Base-by-base conservation (phyloP, 2,329 filamentous ascomycete genomes). In the Endocalyx cinctus region DNA sequence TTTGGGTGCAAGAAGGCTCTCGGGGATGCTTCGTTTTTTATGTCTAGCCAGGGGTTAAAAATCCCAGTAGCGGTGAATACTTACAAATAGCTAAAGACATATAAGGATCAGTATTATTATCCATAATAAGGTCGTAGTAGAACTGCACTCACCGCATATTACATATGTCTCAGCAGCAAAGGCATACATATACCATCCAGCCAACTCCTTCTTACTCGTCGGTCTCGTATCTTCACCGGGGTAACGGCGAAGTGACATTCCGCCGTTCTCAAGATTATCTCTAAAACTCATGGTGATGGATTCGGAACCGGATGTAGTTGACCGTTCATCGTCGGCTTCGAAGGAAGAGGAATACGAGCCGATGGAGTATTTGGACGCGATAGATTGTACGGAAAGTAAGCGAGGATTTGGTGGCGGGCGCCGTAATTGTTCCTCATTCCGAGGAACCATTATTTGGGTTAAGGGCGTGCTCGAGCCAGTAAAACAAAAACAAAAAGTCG, bases 81-180 rank as follows among this genome's bases (percentile, higher is more conserved):
- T 23, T 17, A 19, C 25, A 27, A 17, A 25, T n/a, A 19, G 29
- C 8, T 29, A 29, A 8, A 30, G 29, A 18, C 25, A 11, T 6
- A 26, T n/a, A 26, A 11, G 16, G 12, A 26, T 7, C 13, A 15
- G 16, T 8, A 26, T n/a, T n/a, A 13, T 11, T 13, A 15, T 26
- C 15, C 10, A 26, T 5, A 14, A n/a, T 26, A 26, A 6, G n/a
- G 12, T 11, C 25, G 14, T 17, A 17, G 27, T 16, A 13, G 29
- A 27, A 19, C 20, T 23, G 28, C 34, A 66, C 79, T 57, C 60
- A 86, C 89, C 90, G 60, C 92, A 97, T 36, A 97, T 86, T 12
- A 94, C 87, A 59, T 96, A 97, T 34, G 94, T 90, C 66, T 98
- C 92, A 14, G 90, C 88, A 16, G 92, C 92, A 72, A 94, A 97